These are phyloP conservation scores for Orbilia quercus DNA, from an alignment of 2,329 filamentous ascomycete genomes.

Conservation along the genomic window DNA sequence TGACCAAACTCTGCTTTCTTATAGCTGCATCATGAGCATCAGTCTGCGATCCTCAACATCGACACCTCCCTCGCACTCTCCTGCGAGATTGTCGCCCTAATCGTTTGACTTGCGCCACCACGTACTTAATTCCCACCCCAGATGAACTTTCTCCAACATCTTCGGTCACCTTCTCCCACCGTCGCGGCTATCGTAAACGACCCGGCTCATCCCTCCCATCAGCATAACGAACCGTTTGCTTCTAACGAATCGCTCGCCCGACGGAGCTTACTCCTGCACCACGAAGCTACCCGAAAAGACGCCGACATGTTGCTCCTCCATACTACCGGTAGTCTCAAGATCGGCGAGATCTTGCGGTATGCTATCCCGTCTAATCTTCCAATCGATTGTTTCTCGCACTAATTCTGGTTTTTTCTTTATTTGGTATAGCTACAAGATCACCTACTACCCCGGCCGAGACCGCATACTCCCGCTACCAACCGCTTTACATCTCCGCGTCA, in stretches of 20 bases:
- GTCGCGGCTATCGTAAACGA: conserved; percentile 50
- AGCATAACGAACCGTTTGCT: conserved; percentile 35
- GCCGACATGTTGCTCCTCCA: conserved; percentile 83
- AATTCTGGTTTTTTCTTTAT: conserved; percentile 4
- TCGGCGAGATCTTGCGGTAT: conserved; percentile 92
- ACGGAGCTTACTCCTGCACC: conserved; percentile 39
- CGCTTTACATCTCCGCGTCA: conserved; percentile 84
- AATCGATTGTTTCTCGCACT: neutral
- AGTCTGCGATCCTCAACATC: conserved; percentile 3
- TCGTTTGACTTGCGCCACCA: conserved; percentile 7
- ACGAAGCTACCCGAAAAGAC: conserved; percentile 46
- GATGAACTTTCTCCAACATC: conserved; percentile 53
- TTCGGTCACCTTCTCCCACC: conserved; percentile 47
- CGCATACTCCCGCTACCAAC: conserved; percentile 88
- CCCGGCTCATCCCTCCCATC: conserved; percentile 43
- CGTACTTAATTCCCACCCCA: conserved; percentile 3
- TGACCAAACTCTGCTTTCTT: conserved; percentile 15
- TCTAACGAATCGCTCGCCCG: conserved; percentile 38
- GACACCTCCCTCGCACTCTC: neutral
- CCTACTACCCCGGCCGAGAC: conserved; percentile 88
- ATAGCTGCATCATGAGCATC: conserved; percentile 36
- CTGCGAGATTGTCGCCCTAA: conserved; percentile 34
- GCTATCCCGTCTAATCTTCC: conserved; percentile 41
- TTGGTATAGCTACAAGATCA: conserved; percentile 75
- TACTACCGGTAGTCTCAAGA: conserved; percentile 89